Evolutionary conservation across 2,329 filamentous ascomycete species (phyloP).

Genomic region (Cladophialophora chaetospira): DNA sequence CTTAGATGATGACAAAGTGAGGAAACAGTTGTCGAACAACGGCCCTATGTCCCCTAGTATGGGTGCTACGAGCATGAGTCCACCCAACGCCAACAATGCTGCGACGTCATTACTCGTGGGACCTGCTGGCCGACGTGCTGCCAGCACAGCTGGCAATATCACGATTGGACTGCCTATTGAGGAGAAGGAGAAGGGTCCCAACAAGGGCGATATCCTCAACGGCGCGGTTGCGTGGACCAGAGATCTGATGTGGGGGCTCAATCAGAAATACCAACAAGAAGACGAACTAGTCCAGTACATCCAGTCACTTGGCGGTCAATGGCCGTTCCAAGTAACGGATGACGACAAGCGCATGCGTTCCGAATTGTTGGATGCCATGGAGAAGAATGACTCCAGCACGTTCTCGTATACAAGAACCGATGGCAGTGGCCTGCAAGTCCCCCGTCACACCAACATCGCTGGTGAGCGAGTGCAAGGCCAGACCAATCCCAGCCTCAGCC

Average conservation of each 20-base stretch:
- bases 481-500: slow-evolving; percentile 49
- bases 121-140: slow-evolving; percentile 77
- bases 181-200: slow-evolving; percentile 97
- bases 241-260: slow-evolving; percentile 95
- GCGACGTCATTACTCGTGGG: slow-evolving; percentile 88
- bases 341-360: slow-evolving; percentile 95
- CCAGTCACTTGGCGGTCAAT: slow-evolving; percentile 69
- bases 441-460: slow-evolving; percentile 87
- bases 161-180: slow-evolving; percentile 90
- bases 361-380: slow-evolving; percentile 82
- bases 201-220: slow-evolving; percentile 98
- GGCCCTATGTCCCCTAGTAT: slow-evolving; percentile 84
- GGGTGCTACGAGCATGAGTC: slow-evolving; percentile 66
- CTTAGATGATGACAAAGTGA: slow-evolving; percentile 93
- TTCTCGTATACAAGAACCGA: slow-evolving; percentile 82
- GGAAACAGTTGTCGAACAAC: slow-evolving; percentile 91
- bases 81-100: slow-evolving; percentile 56
- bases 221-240: slow-evolving; percentile 96
- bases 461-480: slow-evolving; percentile 69
- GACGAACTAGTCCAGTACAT: slow-evolving; percentile 80
- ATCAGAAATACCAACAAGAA: slow-evolving; percentile 85
- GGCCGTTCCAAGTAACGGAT: slow-evolving; percentile 81
- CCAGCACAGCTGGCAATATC: slow-evolving; percentile 76
- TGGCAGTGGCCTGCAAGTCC: slow-evolving; percentile 85
- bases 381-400: slow-evolving; percentile 73